Percentiles rank a stretch among this genome's conserved stretches.
phyloP scores from a whole-genome alignment of 106 monocot species.

The Platanthera zijinensis region DNA sequence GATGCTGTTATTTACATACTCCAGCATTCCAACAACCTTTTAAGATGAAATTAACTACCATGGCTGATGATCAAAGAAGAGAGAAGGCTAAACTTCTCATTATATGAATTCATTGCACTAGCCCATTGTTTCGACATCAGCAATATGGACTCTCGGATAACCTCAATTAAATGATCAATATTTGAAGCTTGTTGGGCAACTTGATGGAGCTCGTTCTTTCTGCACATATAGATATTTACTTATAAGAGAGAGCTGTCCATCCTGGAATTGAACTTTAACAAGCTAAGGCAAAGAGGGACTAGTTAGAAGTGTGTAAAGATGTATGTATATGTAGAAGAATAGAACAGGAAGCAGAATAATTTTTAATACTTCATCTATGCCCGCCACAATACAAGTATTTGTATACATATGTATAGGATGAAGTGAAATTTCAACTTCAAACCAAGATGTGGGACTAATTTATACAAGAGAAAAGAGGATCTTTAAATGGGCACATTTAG shows the following conservation, averaged over 20 bases:
- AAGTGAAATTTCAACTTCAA: too few species aligned
- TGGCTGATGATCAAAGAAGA: conserved; percentile 61
- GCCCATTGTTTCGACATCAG: conserved; percentile 90
- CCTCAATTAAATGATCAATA: conserved; percentile 87
- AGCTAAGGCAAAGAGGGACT: background rate
- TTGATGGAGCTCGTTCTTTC: conserved; percentile 88
- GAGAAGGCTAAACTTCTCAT: conserved; percentile 64
- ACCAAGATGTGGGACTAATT: too few species aligned
- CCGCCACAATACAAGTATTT: too few species aligned
- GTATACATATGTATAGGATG: too few species aligned
- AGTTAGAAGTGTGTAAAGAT: background rate
- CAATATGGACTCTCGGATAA: conserved; percentile 61
- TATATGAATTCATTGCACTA: conserved; percentile 73
- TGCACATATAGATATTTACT: conserved; percentile 13
- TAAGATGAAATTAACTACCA: conserved; percentile 35
- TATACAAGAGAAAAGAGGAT: too few species aligned
- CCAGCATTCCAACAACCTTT: background rate
- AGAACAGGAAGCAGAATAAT: too few species aligned
- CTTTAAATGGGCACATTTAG: too few species aligned
- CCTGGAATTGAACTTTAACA: background rate
- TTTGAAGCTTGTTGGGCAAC: conserved; percentile 91
- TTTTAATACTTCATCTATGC: too few species aligned
- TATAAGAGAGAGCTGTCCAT: background rate
- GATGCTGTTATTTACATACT: background rate
- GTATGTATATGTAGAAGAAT: too few species aligned